These are phyloP conservation scores for Penicillium herquei DNA, from an alignment of 495 filamentous ascomycete genomes.

Conservation along the genomic window DNA sequence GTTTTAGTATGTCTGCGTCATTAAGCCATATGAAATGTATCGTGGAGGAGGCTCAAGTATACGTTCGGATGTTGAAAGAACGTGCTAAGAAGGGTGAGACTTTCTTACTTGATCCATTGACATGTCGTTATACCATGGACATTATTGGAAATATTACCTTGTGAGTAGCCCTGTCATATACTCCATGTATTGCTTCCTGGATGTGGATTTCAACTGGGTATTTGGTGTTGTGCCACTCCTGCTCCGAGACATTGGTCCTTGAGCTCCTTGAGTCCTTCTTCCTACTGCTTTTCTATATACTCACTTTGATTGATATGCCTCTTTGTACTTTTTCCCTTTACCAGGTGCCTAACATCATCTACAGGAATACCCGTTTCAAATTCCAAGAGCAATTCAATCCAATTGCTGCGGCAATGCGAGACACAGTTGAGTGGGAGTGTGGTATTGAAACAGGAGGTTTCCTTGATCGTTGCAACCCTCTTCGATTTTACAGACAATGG, in stretches of 20 bases:
- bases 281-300: not conserved
- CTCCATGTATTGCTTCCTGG: too few relatives aligned
- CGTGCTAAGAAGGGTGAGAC: not conserved
- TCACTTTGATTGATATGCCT: not conserved
- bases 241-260: too few relatives aligned
- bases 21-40: not conserved
- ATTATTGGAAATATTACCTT: not conserved
- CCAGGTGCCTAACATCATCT: too few relatives aligned
- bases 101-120: not conserved
- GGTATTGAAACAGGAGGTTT: too few relatives aligned
- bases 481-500: too few relatives aligned
- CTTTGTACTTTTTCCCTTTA: too few relatives aligned
- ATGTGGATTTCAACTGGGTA: too few relatives aligned
- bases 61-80: not conserved
- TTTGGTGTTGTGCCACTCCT: too few relatives aligned
- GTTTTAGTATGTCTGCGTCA: not conserved
- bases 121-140: not conserved
- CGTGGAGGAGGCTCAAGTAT: not conserved
- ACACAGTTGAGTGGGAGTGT: not conserved
- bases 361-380: not conserved
- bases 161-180: too few relatives aligned
- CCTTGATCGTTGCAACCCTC: too few relatives aligned
- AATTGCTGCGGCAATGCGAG: not conserved
- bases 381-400: not conserved
- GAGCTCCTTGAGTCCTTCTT: not conserved